phyloP scores from a whole-genome alignment of 768 basidiomycete genomes.

The Amanita subjunquillea region DNA sequence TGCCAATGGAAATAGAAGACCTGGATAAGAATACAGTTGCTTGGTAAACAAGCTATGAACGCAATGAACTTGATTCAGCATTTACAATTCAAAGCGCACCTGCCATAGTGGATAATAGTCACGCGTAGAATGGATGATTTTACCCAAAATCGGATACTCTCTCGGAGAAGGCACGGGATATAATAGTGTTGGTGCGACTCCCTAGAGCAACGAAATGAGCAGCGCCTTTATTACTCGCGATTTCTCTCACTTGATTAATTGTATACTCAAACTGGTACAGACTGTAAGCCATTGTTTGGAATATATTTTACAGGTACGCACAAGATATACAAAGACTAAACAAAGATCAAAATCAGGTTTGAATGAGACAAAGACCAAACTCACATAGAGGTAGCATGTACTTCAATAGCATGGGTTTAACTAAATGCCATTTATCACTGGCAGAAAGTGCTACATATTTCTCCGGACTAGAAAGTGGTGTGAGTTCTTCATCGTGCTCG shows the following conservation, averaged over 20 bases:
- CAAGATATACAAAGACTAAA: slow-evolving; percentile 34
- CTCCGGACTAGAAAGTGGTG: slow-evolving; percentile 24
- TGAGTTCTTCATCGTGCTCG: slow-evolving; percentile 34
- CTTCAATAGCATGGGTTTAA: slow-evolving; percentile 64
- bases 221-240: not conserved
- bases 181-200: slow-evolving; percentile 81
- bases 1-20: slow-evolving; percentile 77
- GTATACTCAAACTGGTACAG: slow-evolving; percentile 74
- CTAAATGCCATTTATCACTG: slow-evolving; percentile 71
- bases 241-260: slow-evolving; percentile 60
- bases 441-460: slow-evolving; percentile 44
- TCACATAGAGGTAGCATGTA: slow-evolving; percentile 93
- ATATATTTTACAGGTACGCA: slow-evolving; percentile 15
- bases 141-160: slow-evolving; percentile 51
- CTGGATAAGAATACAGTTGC: slow-evolving; percentile 90
- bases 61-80: slow-evolving; percentile 44
- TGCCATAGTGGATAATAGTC: slow-evolving; percentile 98
- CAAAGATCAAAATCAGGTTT: not conserved
- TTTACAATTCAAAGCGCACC: slow-evolving; percentile 25
- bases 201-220: slow-evolving; percentile 29
- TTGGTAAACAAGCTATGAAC: slow-evolving; percentile 69
- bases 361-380: slow-evolving; percentile 20
- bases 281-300: slow-evolving; percentile 1
- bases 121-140: slow-evolving; percentile 71
- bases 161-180: slow-evolving; percentile 72